phyloP scores from a whole-genome alignment of 441 rosid genomes.

The Corymbia citriodora region DNA sequence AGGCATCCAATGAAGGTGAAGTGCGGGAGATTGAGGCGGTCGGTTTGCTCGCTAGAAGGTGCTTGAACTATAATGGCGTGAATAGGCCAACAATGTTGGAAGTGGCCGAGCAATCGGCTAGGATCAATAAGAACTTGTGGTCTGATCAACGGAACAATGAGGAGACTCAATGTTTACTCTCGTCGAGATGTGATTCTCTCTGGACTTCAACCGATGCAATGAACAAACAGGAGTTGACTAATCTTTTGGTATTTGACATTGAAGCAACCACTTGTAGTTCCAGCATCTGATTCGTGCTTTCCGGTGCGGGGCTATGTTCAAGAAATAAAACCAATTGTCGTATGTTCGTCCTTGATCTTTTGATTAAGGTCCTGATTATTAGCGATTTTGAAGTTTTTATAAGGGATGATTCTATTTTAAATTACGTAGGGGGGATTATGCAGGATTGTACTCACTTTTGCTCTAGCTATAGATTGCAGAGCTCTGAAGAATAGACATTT shows the following conservation, averaged over 20 bases:
- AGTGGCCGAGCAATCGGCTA: not conserved
- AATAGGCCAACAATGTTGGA: not conserved
- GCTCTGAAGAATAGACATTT: too few species aligned
- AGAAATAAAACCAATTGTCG: too few species aligned
- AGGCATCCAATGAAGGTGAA: not conserved
- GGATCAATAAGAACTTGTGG: not conserved
- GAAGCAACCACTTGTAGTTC: not conserved
- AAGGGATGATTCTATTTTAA: too few species aligned
- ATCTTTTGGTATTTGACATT: not conserved
- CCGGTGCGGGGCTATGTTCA: not conserved
- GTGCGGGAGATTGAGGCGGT: not conserved
- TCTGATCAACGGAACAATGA: not conserved
- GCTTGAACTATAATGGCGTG: not conserved
- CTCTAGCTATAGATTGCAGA: too few species aligned
- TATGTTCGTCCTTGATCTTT: too few species aligned
- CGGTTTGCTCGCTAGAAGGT: not conserved
- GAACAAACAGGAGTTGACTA: not conserved
- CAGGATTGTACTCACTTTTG: too few species aligned
- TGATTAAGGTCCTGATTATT: not conserved
- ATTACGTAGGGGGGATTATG: too few species aligned
- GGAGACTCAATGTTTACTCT: not conserved
- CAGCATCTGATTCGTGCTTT: not conserved
- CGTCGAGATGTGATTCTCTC: accelerated
- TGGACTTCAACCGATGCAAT: accelerated
- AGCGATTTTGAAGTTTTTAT: too few species aligned